Evolutionary conservation across 2,329 filamentous ascomycete genomes (phyloP).

Genomic region (Fusarium burgessii): DNA sequence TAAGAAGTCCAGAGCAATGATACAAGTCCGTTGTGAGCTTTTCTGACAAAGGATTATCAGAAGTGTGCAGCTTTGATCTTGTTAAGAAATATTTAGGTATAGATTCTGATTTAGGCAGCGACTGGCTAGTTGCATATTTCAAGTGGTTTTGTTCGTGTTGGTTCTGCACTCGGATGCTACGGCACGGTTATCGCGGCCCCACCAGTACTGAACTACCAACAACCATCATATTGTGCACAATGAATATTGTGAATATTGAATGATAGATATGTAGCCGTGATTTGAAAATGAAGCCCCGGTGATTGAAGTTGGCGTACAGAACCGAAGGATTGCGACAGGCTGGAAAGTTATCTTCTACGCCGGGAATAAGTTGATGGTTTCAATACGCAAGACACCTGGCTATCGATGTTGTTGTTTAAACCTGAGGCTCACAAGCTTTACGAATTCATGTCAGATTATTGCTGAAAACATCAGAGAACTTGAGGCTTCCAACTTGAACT

Average conservation of each 20-base stretch:
- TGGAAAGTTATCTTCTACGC: accelerated
- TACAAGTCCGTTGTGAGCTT: accelerated
- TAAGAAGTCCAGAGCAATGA: too few species aligned
- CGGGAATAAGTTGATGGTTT: accelerated
- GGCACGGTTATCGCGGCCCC: neutral
- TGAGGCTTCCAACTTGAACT: too few species aligned
- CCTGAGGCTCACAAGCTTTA: neutral
- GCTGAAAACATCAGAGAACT: too few species aligned
- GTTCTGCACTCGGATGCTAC: neutral
- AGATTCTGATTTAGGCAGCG: neutral
- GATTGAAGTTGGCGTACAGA: neutral
- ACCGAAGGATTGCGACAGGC: accelerated
- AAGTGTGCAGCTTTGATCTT: too few species aligned
- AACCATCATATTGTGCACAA: neutral
- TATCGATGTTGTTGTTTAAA: neutral
- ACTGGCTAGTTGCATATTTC: neutral
- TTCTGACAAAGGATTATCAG: neutral
- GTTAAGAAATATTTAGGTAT: neutral
- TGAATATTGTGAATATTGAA: too few species aligned
- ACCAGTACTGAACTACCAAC: neutral
- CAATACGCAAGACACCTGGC: accelerated
- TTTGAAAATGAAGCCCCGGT: too few species aligned
- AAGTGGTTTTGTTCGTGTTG: neutral
- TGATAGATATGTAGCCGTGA: neutral
- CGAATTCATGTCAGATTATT: neutral